Conservation (phyloP, 2,329 filamentous ascomycete genomes). For the Colletotrichum echinochloae region DNA sequence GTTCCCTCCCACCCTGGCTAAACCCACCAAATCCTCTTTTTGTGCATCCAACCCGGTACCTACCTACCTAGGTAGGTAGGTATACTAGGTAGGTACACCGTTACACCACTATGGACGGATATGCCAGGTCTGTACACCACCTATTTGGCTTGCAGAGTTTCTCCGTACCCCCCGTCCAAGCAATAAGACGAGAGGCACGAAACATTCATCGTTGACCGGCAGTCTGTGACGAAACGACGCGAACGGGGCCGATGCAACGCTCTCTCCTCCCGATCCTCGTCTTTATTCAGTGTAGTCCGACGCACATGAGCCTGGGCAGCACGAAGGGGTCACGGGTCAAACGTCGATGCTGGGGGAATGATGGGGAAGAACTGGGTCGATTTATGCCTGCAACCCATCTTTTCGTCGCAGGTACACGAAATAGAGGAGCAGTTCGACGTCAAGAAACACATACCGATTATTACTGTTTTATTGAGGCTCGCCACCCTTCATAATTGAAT, state of each 20-base stretch:
- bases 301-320: background rate
- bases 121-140: too few species aligned
- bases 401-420: background rate
- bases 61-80: too few species aligned
- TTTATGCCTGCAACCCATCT: background rate
- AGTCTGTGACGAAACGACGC: conserved; percentile 1
- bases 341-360: background rate
- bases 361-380: background rate
- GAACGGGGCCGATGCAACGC: conserved; percentile 26
- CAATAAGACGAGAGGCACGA: conserved; percentile 4
- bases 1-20: conserved; percentile 8
- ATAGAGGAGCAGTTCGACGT: background rate
- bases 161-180: conserved; percentile 16
- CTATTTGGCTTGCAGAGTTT: background rate
- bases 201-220: background rate
- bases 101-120: too few species aligned
- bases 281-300: background rate
- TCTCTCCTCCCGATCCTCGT: background rate
- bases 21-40: background rate
- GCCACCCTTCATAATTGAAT: background rate
- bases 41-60: background rate
- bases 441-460: background rate
- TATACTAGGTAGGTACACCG: too few species aligned
- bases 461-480: too few species aligned
- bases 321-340: background rate